A percentile compares a stretch with the other conserved stretches of the same genome.
phyloP scores from a whole-genome alignment of 2,329 filamentous ascomycete species.

The Colletotrichum karsti region DNA sequence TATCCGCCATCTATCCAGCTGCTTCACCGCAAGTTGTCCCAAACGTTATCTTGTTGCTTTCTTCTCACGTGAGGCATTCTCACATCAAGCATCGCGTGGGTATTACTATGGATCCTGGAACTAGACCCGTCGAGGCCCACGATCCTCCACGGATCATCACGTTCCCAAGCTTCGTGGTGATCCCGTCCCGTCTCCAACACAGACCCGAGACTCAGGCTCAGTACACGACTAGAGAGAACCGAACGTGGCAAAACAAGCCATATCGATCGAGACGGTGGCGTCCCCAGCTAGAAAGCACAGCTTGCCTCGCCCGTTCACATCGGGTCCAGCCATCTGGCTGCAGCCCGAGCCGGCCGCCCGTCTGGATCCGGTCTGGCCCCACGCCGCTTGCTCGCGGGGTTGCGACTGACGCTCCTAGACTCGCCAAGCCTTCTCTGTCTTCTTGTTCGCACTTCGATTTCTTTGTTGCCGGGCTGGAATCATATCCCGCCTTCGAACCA shows the following conservation, averaged over 20 bases:
- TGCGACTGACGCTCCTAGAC: not conserved
- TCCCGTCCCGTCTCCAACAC: not conserved
- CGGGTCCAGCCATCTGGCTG: not conserved
- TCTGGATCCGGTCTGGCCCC: slow-evolving; percentile 19
- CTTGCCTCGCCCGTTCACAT: slow-evolving; percentile 7
- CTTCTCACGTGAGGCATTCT: too few relatives aligned
- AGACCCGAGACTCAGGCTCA: not conserved
- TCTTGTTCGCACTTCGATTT: not conserved
- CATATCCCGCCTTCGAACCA: not conserved
- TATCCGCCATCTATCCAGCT: not conserved
- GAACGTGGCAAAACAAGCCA: slow-evolving; percentile 1
- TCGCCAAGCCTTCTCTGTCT: not conserved
- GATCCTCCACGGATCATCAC: not conserved
- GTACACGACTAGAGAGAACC: not conserved
- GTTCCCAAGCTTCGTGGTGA: not conserved
- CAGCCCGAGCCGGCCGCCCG: slow-evolving; percentile 1
- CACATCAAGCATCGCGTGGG: too few relatives aligned
- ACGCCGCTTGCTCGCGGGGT: not conserved
- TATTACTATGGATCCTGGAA: not conserved
- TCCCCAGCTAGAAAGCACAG: slow-evolving; percentile 2
- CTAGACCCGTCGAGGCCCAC: not conserved
- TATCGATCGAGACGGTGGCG: slow-evolving; percentile 13
- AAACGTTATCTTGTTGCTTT: not conserved
- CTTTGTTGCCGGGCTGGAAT: slow-evolving; percentile 2
- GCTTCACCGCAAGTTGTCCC: not conserved